These are phyloP conservation scores for Vaccinium myrtillus DNA, from an alignment of 148 eudicot species.

Conservation along the genomic window DNA sequence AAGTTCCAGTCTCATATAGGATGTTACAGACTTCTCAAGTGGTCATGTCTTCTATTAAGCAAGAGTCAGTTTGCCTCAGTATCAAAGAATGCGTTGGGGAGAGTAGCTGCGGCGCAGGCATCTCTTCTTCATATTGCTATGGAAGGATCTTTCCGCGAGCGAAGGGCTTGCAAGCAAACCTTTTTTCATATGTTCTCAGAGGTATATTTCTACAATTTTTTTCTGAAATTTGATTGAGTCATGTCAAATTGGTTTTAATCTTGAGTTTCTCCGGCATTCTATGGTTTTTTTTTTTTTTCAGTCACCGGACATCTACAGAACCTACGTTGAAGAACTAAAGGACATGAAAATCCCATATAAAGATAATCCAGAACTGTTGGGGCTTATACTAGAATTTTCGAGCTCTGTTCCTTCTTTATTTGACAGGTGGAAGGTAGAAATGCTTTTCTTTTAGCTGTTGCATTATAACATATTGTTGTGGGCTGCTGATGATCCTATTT, in stretches of 20 bases:
- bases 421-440: slow-evolving; percentile 65
- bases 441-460: not conserved
- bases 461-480: not conserved
- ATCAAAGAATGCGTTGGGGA: slow-evolving; percentile 77
- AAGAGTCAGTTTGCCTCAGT: slow-evolving; percentile 71
- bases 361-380: slow-evolving; percentile 68
- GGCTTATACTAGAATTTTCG: slow-evolving; percentile 69
- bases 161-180: slow-evolving; percentile 63
- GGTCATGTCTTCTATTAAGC: slow-evolving; percentile 75
- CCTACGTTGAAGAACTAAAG: slow-evolving; percentile 66
- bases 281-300: slow-evolving; percentile 28
- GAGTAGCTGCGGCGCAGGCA: slow-evolving; percentile 72
- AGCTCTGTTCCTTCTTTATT: slow-evolving; percentile 45
- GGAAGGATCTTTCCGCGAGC: slow-evolving; percentile 68
- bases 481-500: not conserved
- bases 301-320: slow-evolving; percentile 57
- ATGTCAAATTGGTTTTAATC: not conserved
- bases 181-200: slow-evolving; percentile 62
- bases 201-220: slow-evolving; percentile 37
- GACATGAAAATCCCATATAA: slow-evolving; percentile 62
- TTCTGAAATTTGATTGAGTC: not conserved
- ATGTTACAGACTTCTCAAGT: slow-evolving; percentile 76
- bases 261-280: not conserved
- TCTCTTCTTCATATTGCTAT: slow-evolving; percentile 58
- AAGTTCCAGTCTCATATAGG: slow-evolving; percentile 70